Percentiles rank a stretch among this genome's conserved stretches.
phyloP scores from a whole-genome alignment of 805 yeast species.

The Starmerella powellii region DNA sequence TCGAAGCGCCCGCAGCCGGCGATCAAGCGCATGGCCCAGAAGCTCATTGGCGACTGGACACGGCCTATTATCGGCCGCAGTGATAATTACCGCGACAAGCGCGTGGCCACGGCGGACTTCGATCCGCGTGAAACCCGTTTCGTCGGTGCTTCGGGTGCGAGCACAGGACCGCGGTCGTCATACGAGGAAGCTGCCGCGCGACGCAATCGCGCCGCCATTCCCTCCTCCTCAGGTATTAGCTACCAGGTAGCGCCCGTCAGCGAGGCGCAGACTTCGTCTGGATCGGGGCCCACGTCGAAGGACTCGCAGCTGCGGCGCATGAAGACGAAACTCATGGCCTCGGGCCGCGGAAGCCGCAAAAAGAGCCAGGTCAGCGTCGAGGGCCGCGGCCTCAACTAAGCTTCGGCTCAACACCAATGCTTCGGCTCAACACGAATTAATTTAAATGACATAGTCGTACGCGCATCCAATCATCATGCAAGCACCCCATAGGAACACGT shows the following conservation, averaged over 20 bases:
- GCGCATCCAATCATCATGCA: too few relatives aligned
- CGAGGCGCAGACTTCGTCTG: conserved; percentile 33
- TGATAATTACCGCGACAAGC: conserved; percentile 83
- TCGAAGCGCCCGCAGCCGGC: conserved; percentile 78
- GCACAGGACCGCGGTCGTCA: conserved; percentile 35
- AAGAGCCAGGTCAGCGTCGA: conserved; percentile 72
- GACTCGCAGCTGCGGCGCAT: conserved; percentile 77
- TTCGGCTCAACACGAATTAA: background rate
- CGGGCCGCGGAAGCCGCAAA: conserved; percentile 15
- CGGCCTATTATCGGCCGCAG: conserved; percentile 94
- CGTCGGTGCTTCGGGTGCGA: conserved; percentile 18
- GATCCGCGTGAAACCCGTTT: conserved; percentile 27
- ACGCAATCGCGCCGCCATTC: conserved; percentile 90
- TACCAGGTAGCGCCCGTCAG: conserved; percentile 84
- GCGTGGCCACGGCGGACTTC: conserved; percentile 56
- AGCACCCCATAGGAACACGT: too few relatives aligned
- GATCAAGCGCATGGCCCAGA: conserved; percentile 79
- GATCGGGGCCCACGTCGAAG: conserved; percentile 37
- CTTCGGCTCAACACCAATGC: background rate
- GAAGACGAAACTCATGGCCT: conserved; percentile 45
- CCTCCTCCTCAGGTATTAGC: conserved; percentile 78
- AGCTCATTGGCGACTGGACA: conserved; percentile 92
- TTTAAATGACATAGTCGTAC: too few relatives aligned
- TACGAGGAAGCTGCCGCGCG: conserved; percentile 86
- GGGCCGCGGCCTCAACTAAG: conserved; percentile 38